Evolutionary conservation across 176 grass and related monocot genomes (phyloP).

Genomic region (Poa annua): DNA sequence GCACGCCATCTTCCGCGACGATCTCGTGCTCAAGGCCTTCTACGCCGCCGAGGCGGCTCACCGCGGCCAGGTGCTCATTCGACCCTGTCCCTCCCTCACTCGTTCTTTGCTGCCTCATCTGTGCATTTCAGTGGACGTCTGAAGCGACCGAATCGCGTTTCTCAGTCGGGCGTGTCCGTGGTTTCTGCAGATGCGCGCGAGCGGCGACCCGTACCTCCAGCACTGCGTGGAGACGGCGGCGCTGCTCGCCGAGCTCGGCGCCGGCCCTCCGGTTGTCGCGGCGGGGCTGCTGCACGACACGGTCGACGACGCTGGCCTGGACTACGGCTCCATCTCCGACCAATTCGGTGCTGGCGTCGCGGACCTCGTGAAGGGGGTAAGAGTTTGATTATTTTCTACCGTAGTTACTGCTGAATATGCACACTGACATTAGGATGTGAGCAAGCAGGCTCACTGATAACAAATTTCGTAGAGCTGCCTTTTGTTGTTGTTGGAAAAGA

Average conservation of each 20-base stretch:
- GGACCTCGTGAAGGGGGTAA: constrained; percentile 88
- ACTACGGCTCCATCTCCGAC: constrained; percentile 59
- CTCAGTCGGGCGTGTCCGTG: constrained; percentile 2
- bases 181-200: constrained; percentile 54
- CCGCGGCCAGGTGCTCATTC: constrained; percentile 58
- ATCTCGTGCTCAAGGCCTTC: constrained; percentile 64
- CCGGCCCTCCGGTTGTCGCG: constrained; percentile 54
- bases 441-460: not conserved
- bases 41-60: constrained; percentile 62
- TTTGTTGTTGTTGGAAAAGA: too few species aligned
- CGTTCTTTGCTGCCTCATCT: not conserved
- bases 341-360: constrained; percentile 70
- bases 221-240: constrained; percentile 82
- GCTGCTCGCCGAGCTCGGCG: constrained; percentile 72
- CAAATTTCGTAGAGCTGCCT: not conserved
- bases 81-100: not conserved
- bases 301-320: constrained; percentile 68
- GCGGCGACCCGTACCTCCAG: constrained; percentile 71
- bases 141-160: constrained; percentile 26
- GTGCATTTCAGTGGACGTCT: not conserved
- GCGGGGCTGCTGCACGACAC: constrained; percentile 89
- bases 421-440: constrained; percentile 22
- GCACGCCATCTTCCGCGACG: constrained; percentile 61
- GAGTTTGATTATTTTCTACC: constrained; percentile 7
- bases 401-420: not conserved